Evolutionary conservation across 1,284 basidiomycete genomes (phyloP).

Genomic region (Cerioporus squamosus): DNA sequence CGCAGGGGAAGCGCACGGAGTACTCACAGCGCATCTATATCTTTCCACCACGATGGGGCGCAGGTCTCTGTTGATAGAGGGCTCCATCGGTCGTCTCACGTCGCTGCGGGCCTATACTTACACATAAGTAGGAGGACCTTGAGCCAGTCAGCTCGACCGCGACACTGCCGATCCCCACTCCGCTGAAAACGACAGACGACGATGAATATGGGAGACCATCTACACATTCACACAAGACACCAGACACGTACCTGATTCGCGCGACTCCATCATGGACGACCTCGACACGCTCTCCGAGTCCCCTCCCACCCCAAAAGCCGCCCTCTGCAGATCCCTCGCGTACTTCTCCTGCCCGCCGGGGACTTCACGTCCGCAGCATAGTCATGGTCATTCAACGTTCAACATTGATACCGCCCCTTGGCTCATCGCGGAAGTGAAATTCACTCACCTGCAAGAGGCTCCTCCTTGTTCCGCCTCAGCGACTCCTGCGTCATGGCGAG

Average conservation of each 20-base stretch:
- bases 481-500: constrained; percentile 17
- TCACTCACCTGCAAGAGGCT: constrained; percentile 10
- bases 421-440: neutral
- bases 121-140: too few relatives aligned
- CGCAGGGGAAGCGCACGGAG: too few relatives aligned
- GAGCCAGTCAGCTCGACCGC: too few relatives aligned
- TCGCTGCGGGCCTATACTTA: too few relatives aligned
- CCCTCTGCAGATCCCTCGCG: constrained; percentile 12
- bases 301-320: constrained; percentile 20
- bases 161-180: too few relatives aligned
- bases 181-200: too few relatives aligned
- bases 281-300: constrained; percentile 18
- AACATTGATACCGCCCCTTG: neutral
- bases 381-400: too few relatives aligned
- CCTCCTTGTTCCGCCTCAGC: constrained; percentile 8
- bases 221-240: too few relatives aligned
- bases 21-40: too few relatives aligned
- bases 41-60: too few relatives aligned
- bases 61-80: too few relatives aligned
- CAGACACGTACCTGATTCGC: constrained; percentile 3
- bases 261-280: constrained; percentile 20
- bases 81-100: too few relatives aligned
- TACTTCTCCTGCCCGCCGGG: constrained; percentile 4
- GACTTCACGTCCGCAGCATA: neutral
- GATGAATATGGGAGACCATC: neutral